Base-by-base conservation (phyloP, 768 basidiomycete species). In the Boletus coccyginus region DNA sequence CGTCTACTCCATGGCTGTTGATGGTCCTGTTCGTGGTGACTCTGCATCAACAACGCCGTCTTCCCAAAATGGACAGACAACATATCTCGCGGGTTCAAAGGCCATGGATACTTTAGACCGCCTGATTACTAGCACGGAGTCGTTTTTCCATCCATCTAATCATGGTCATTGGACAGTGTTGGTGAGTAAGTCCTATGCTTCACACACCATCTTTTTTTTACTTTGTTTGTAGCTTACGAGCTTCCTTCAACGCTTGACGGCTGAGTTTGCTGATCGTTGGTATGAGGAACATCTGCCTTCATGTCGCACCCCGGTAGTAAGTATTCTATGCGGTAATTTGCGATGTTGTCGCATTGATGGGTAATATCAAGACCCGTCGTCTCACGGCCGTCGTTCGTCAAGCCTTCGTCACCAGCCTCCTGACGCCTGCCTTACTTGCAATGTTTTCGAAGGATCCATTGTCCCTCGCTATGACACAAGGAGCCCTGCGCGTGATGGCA, bases 91-190 rank as follows among this genome's bases (percentile, higher is more conserved):
- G 0, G 96, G 96, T 16, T 94, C 90, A 3, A 89, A 82, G 66
- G 91, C 94, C 19, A 78, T 98, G 56, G 92, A 96, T 63, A 87
- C 92, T 14, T 76, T 98, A 29, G 90, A 92, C 62, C 86, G 86
- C 61, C 74, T 98, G 41, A 84, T 98, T 58, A 95, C 92, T 14
- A 94, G 92, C 63, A 92, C 90, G 7, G 96, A 98, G 67, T 86
- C 88, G 0, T 96, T 90, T 77, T 98, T 98, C 74, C 96, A 98
- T 70, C 96, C 96, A 2, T 92, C 91, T 5, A 97, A 97, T 67
- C 86, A 86, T 32, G 95, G 95, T 5, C 75, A 80, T 32, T 97
- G 94, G 92, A 88, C 92, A 9, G 59, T 71, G 40, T 51, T 68
- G 58, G 72, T 66, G 31, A 49, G 62, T 57, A 7, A 10, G 10